These are phyloP conservation scores for Geoglossum cookeanum DNA, from an alignment of 2,329 filamentous ascomycete genomes.

Conservation along the genomic window DNA sequence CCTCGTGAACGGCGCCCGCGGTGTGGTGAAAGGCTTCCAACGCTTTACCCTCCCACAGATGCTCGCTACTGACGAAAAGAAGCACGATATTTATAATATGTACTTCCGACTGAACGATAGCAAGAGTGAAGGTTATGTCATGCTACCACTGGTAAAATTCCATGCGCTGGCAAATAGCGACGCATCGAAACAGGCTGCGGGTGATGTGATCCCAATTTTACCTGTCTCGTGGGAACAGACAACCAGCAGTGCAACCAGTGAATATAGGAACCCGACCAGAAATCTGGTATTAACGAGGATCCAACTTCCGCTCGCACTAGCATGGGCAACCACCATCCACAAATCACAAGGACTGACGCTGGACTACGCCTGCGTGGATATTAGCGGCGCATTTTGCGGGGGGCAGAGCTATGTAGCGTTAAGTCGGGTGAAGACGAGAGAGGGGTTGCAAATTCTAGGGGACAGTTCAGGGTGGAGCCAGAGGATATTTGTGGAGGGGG, in stretches of 20 bases:
- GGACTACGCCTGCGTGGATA: slow-evolving; percentile 35
- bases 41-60: slow-evolving; percentile 15
- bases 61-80: slow-evolving; percentile 3
- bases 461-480: too few relatives aligned
- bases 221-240: slow-evolving; percentile 20
- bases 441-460: slow-evolving; percentile 25
- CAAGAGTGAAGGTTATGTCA: not conserved
- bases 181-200: too few relatives aligned
- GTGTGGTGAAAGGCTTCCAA: slow-evolving; percentile 27
- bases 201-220: slow-evolving; percentile 4
- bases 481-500: too few relatives aligned
- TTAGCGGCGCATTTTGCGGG: slow-evolving; percentile 32
- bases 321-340: slow-evolving; percentile 45
- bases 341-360: slow-evolving; percentile 45
- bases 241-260: slow-evolving; percentile 23
- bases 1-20: slow-evolving; percentile 30
- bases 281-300: slow-evolving; percentile 11
- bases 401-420: slow-evolving; percentile 46
- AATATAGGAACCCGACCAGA: too few relatives aligned
- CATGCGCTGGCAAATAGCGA: too few relatives aligned
- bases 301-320: slow-evolving; percentile 40
- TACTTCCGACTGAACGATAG: slow-evolving; percentile 8
- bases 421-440: slow-evolving; percentile 32
- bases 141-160: too few relatives aligned
- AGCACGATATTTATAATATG: slow-evolving; percentile 1